A percentile compares a stretch with the other conserved stretches of the same genome.
These are phyloP conservation scores for Pseudomonodictys pantanalensis DNA, from an alignment of 495 filamentous ascomycete genomes.

Conservation along the genomic window DNA sequence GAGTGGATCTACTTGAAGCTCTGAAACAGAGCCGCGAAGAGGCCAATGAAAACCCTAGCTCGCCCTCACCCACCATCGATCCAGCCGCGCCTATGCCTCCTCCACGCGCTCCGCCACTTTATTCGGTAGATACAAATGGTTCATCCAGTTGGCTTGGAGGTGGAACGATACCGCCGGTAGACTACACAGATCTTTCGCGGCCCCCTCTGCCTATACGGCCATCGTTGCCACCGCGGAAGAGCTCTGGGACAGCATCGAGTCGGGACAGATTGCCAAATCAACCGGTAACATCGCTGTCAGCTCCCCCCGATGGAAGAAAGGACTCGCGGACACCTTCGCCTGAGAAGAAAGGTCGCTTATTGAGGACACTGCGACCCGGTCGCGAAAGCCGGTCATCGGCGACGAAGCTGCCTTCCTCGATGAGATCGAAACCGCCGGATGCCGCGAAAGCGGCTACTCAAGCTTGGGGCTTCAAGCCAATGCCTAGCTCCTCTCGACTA, in stretches of 20 bases:
- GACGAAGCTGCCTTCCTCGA: slow-evolving; percentile 36
- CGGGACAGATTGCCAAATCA: background rate
- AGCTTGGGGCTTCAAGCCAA: slow-evolving; percentile 58
- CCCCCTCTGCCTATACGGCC: slow-evolving; percentile 65
- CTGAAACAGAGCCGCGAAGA: slow-evolving; percentile 73
- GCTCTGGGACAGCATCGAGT: slow-evolving; percentile 46
- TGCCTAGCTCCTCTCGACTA: background rate
- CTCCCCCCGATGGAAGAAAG: slow-evolving; percentile 40
- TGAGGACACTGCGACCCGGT: slow-evolving; percentile 72
- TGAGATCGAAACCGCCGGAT: slow-evolving; percentile 40
- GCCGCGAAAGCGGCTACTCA: slow-evolving; percentile 85
- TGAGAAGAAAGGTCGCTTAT: slow-evolving; percentile 74
- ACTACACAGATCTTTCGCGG: slow-evolving; percentile 72
- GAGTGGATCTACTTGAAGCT: slow-evolving; percentile 83
- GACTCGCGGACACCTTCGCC: slow-evolving; percentile 71
- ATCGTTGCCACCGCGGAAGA: slow-evolving; percentile 48
- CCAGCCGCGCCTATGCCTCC: slow-evolving; percentile 28
- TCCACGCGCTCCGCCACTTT: background rate
- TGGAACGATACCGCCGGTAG: slow-evolving; percentile 75
- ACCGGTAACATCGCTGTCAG: slow-evolving; percentile 25
- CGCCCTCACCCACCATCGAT: slow-evolving; percentile 26
- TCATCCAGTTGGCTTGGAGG: slow-evolving; percentile 66
- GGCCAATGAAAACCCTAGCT: slow-evolving; percentile 36
- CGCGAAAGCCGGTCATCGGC: slow-evolving; percentile 51
- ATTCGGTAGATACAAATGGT: slow-evolving; percentile 24